phyloP scores from a whole-genome alignment of 257 asterid genomes.

The Scutellaria barbata region DNA sequence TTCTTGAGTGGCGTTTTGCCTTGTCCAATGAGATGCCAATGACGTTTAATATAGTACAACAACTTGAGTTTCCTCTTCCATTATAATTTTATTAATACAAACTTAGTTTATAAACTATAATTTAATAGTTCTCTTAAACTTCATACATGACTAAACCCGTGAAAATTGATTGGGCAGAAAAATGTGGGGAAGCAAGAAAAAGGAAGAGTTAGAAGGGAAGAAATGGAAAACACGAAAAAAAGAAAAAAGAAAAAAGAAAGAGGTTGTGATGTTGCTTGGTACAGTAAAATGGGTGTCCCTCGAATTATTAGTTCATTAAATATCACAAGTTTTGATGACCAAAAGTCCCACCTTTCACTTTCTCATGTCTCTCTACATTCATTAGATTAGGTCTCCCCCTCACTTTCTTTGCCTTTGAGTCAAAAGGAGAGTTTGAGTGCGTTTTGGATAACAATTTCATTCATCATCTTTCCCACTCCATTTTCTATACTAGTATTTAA shows the following conservation, averaged over 20 bases:
- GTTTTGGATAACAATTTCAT: slow-evolving; percentile 32
- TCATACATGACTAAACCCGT: no score
- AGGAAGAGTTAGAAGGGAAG: no score
- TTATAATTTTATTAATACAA: background rate
- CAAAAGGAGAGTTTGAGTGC: slow-evolving; percentile 49
- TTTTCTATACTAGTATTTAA: slow-evolving; percentile 42
- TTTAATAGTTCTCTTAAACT: background rate
- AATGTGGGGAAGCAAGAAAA: background rate
- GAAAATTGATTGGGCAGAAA: background rate
- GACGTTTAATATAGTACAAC: background rate
- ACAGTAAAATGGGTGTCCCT: slow-evolving; percentile 16
- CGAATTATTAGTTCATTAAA: slow-evolving; percentile 15
- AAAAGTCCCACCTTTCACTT: slow-evolving; percentile 47
- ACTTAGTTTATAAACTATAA: background rate
- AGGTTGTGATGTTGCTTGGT: slow-evolving; percentile 31
- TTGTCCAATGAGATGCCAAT: background rate
- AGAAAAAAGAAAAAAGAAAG: no score
- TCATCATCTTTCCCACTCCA: slow-evolving; percentile 27
- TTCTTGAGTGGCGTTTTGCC: background rate
- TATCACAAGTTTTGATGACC: slow-evolving; percentile 42
- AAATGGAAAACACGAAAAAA: background rate
- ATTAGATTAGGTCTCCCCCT: no score
- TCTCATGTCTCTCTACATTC: slow-evolving; percentile 22
- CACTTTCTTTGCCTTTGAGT: slow-evolving; percentile 24
- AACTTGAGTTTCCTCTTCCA: background rate